A percentile compares a stretch with the other conserved stretches of the same genome.
Evolutionary conservation across 2,329 filamentous ascomycete genomes (phyloP).

Genomic region (Aspergillus sp.): DNA sequence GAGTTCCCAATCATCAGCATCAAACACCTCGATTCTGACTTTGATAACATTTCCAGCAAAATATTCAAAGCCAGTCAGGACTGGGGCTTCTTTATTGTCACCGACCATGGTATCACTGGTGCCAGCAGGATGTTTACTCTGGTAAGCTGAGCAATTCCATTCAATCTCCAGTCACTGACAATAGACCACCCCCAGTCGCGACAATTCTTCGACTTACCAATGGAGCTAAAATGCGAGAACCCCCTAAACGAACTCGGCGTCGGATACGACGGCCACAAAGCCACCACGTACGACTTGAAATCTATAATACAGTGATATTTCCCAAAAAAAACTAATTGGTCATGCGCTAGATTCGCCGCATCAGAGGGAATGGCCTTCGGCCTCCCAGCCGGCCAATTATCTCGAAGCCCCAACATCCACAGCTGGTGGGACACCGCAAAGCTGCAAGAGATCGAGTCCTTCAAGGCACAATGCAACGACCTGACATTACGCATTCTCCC

Average conservation of each 20-base stretch:
- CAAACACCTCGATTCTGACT: neutral
- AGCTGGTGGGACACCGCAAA: neutral
- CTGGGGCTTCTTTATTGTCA: constrained; percentile 5
- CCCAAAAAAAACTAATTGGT: no score
- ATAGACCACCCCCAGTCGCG: neutral
- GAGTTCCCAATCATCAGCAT: neutral
- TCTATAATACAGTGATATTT: neutral
- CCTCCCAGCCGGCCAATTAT: neutral
- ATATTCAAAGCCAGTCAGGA: constrained; percentile 3
- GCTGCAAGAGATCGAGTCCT: neutral
- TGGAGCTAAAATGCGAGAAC: neutral
- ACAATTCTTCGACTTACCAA: neutral
- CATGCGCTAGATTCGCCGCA: neutral
- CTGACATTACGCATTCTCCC: neutral
- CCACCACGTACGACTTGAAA: neutral
- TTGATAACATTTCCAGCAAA: neutral
- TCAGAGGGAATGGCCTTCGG: neutral
- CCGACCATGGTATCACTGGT: neutral
- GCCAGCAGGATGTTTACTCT: neutral
- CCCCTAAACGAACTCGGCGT: neutral
- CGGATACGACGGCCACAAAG: constrained; percentile 2
- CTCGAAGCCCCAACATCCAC: neutral
- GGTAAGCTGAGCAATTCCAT: neutral
- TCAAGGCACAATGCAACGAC: neutral
- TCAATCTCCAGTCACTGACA: no score